Evolutionary conservation across 805 yeast species (phyloP).

Genomic region (Pichia ethanolica): DNA sequence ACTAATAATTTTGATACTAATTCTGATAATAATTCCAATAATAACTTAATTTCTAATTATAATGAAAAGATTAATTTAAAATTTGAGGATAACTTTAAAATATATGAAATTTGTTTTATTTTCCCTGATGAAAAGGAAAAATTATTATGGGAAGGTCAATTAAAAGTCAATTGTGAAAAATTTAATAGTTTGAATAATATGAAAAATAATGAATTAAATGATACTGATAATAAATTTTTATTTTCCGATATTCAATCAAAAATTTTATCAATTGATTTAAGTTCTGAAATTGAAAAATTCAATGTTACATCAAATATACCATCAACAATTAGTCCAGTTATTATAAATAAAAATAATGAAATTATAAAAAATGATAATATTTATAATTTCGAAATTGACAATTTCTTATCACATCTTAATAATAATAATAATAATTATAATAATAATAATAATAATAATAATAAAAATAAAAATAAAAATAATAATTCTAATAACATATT

Average conservation of each 20-base stretch:
- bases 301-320: constrained; percentile 7
- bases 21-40: background rate
- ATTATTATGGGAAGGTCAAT: constrained; percentile 34
- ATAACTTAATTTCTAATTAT: constrained; percentile 22
- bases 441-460: background rate
- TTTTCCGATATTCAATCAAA: constrained; percentile 18
- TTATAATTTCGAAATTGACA: constrained; percentile 5
- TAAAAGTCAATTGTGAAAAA: constrained; percentile 6
- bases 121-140: constrained; percentile 30
- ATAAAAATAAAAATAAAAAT: too few species aligned
- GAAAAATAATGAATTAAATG: background rate
- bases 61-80: constrained; percentile 34
- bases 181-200: constrained; percentile 13
- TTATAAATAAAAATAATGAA: background rate
- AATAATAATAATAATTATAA: background rate
- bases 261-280: constrained; percentile 7
- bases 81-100: constrained; percentile 36
- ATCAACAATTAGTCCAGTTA: background rate
- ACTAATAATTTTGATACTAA: constrained; percentile 5
- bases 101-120: constrained; percentile 39
- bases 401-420: background rate
- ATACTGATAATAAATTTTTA: constrained; percentile 28
- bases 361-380: background rate
- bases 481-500: background rate
- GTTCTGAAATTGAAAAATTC: constrained; percentile 8